Evolutionary conservation across 1,284 basidiomycete genomes (phyloP), one percentile per base, ranked within the genome.

Genomic region (Moniliophthora roreri): DNA sequence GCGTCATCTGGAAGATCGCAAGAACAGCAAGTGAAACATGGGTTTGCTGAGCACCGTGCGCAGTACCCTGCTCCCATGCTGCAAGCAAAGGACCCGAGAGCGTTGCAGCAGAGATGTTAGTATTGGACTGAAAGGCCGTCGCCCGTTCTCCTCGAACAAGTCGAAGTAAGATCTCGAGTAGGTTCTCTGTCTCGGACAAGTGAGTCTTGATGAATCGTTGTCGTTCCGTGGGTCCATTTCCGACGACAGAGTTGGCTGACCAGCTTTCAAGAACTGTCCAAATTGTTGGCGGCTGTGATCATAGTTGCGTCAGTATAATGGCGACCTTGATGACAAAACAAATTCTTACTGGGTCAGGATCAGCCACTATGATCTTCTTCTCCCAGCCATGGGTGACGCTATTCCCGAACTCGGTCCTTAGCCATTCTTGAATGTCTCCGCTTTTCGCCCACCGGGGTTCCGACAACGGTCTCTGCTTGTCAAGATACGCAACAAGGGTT

Each of bases 391-490:
- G 50, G 85, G 85, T 85, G 87, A 89, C 63, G 89, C 88, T 80
- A 87, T 86, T 24, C 87, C 85, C 91, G 69, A 89, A 93, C 79
- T 92, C 91, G 65, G 86, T 91, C 63, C 85, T 85, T 56, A 98
- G 75, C 92, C 94, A 97, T 46, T 95, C 93, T 60, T 95, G 90
- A 16, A 96, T 82, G 66, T 95, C 92, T 41, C 95, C 95, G 3
- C 89, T 91, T 68, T 93, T 93, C 42, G 95, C 91, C 96, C 96
- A 99, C 66, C 92, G 90, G 2, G 95, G 92, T 69, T 98, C 95
- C 8, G 92, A 94, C 26, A 98, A 73, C 0, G 95, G 95, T 54
- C 89, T 85, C 38, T 84, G 84, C 53, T 84, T 89, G 69, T 98
- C 95, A 52, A 98, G 79, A 69, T 91, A 82, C 24, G 85, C 80